Base-by-base conservation (phyloP, 805 yeast species). In the Vanderwaltozyma tropicalis region DNA sequence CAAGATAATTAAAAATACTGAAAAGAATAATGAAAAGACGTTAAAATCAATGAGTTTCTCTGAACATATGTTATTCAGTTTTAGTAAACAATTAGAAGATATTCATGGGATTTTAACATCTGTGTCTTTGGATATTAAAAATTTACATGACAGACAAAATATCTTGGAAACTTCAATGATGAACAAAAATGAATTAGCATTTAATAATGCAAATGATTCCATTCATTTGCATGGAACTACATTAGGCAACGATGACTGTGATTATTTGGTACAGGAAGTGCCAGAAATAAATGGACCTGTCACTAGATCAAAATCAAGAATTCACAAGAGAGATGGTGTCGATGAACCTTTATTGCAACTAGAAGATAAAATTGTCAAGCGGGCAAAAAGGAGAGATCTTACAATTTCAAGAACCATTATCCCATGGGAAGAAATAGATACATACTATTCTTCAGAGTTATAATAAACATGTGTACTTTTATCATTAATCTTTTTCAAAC, bases 371-470 rank as follows among this genome's bases (percentile, higher is more conserved):
- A 5, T 9, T 8, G 28, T n/a, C 29, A 11, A 24, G 27, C 8
- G 12, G 20, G 11, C 34, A 8, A 25, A 4, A 6, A 20, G 27
- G 18, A 15, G 24, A n/a, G 16, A 13, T 10, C 13, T n/a, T 4
- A 30, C 21, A 18, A 15, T 22, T 32, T 28, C 44, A 6, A 42
- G 59, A 35, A 52, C 56, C 4, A 47, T 55, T 24, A 53, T 55
- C 10, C 58, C 61, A 5, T 55, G 59, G 57, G 59, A 51, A 15
- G 61, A 55, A 33, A 36, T 52, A 14, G 43, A 42, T 2, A 18
- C 26, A 5, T 28, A 26, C 13, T 37, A 31, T 17, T 37, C 39
- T 7, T 37, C 39, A 19, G 39, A 37, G 12, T 22, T 37, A 15
- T 37, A 17, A 36, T 18, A 10, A 24, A 24, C 12, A 8, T 24